phyloP scores from a whole-genome alignment of 139 green algal genomes.

The Ettlia oleoabundans region DNA sequence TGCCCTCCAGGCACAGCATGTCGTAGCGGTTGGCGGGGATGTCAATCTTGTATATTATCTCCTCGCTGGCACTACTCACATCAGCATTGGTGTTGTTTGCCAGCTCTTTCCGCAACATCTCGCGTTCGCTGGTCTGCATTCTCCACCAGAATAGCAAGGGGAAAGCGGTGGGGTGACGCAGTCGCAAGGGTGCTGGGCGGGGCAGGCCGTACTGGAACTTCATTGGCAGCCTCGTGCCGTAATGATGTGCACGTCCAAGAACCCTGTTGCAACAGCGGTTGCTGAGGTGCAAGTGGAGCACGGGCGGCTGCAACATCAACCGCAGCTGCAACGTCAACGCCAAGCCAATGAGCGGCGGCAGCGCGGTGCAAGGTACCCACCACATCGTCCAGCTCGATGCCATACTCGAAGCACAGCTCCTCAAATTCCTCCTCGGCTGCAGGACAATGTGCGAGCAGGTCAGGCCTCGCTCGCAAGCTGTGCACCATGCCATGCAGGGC shows the following conservation, averaged over 20 bases:
- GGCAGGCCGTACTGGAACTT: no score
- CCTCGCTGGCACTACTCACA: constrained; percentile 64
- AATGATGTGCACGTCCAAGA: no score
- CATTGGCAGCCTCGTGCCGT: no score
- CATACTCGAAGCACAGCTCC: constrained; percentile 98
- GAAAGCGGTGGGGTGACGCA: background rate
- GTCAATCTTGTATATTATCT: constrained; percentile 99
- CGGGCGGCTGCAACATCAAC: no score
- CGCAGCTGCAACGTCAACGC: no score
- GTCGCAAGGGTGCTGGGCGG: no score
- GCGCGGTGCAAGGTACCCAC: constrained; percentile 49
- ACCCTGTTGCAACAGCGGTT: no score
- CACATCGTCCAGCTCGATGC: constrained; percentile 99
- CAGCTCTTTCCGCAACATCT: constrained; percentile 93
- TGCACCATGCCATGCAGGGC: constrained; percentile 12
- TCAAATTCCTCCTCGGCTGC: constrained; percentile 97
- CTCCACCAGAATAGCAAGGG: background rate
- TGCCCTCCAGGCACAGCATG: constrained; percentile 99
- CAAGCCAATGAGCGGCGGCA: background rate
- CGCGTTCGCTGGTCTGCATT: constrained; percentile 89
- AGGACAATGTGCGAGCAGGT: background rate
- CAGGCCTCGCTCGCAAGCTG: background rate
- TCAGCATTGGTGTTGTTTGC: constrained; percentile 20
- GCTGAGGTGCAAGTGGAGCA: no score
- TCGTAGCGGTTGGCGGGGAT: constrained; percentile 99